Conservation (phyloP, 306 rosid genomes). For the Acacia crassicarpa region DNA sequence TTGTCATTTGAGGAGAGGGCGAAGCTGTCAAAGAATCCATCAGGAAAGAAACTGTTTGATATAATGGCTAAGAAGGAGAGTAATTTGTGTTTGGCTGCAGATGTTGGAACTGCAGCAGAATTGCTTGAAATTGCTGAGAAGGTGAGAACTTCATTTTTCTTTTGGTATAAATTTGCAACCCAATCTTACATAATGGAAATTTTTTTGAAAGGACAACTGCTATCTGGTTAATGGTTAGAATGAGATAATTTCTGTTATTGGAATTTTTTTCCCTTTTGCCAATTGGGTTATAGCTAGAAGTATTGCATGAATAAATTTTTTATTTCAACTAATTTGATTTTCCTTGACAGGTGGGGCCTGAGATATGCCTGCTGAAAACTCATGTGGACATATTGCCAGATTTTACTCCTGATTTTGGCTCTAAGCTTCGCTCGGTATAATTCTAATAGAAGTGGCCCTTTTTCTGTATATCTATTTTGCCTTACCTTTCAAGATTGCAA, state of each 20-base stretch:
- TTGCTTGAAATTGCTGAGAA: slow-evolving; percentile 83
- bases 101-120: slow-evolving; percentile 82
- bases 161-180: neutral
- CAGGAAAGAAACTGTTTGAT: slow-evolving; percentile 78
- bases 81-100: slow-evolving; percentile 85
- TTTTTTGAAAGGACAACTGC: neutral
- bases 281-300: slow-evolving; percentile 11
- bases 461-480: neutral
- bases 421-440: slow-evolving; percentile 77
- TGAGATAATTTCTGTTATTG: neutral
- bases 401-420: slow-evolving; percentile 86
- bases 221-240: slow-evolving; percentile 4
- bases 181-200: neutral
- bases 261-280: neutral
- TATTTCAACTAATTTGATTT: slow-evolving; percentile 9
- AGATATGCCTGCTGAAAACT: slow-evolving; percentile 90
- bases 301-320: neutral
- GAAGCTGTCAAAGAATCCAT: slow-evolving; percentile 69
- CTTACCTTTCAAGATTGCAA: neutral
- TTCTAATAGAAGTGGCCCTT: slow-evolving; percentile 13
- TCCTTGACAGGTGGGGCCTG: slow-evolving; percentile 72
- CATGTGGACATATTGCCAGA: slow-evolving; percentile 93
- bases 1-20: slow-evolving; percentile 73
- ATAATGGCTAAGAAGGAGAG: slow-evolving; percentile 81
- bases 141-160: slow-evolving; percentile 39